Evolutionary conservation across 2,329 filamentous ascomycete genomes (phyloP), one percentile per base, ranked within the genome.

Genomic region (Hymenoscyphus scutula): DNA sequence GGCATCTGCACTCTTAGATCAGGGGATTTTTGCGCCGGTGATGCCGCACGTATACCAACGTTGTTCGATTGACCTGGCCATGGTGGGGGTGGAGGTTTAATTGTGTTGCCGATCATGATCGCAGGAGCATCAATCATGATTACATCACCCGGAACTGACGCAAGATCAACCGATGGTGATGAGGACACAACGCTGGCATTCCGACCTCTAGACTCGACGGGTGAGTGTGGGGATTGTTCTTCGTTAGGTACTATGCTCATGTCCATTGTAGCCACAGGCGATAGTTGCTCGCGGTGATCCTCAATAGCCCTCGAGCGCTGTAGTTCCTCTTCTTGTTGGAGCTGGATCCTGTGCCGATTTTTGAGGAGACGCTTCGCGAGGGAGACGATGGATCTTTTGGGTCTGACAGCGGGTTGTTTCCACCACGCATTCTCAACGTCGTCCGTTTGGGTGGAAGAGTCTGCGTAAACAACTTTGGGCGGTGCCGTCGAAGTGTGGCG

Each of bases 1-100:
- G 86, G 84, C 73, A 87, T 75, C 60, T 87, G 83, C 6, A 88
- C 81, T 38, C 67, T 68, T 19, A 74, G 58, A 34, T 71, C 70
- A 11, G 71, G 63, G 1, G 67, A 67, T 54, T 59, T 70, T 30
- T 65, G 68, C 27, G 56, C 57, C 13, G 62, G 57, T 5, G 55
- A 54, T 25, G 25, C 29, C 29, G 55, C 53, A 7, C 58, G 38
- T 17, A 32, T 60, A 29, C 32, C 30, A 56, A 41, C 19, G 55
- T 25, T 59, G 11, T 60, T 62, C 10, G 65, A 48, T 27, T 66
- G 63, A 27, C 60, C 64, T 3, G 71, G 67, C 71, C 70, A 73
- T 37, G 68, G 67, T 30, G 71, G 72, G 3, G 73, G 69, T 27
- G 72, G 72, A 57, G 73, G 72, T 56, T 73, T 74, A 48, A 71